These are phyloP conservation scores for Cystobasidium slooffiae DNA, from an alignment of 1,284 basidiomycete genomes.

Conservation along the genomic window DNA sequence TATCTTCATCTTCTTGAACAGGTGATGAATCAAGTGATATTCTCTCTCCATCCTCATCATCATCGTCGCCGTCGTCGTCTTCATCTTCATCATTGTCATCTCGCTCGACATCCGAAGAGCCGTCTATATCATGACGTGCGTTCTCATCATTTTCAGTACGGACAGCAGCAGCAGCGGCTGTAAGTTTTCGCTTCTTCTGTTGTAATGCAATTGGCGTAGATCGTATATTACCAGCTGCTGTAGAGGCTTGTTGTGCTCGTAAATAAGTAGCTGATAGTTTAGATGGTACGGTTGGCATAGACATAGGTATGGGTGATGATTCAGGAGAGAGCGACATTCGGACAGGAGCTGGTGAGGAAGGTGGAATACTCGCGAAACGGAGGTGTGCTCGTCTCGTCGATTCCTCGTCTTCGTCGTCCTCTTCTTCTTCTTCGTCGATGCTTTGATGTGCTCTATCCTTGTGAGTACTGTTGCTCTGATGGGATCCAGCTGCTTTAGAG, in stretches of 20 bases:
- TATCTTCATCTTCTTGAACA: constrained; percentile 3
- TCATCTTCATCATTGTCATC: not conserved
- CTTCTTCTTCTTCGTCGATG: not conserved
- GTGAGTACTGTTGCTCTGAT: too few relatives aligned
- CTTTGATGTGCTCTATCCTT: not conserved
- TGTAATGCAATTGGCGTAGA: not conserved
- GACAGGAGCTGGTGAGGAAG: constrained; percentile 15
- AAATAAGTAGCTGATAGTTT: constrained; percentile 16
- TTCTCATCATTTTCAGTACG: constrained; percentile 17
- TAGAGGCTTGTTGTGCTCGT: constrained; percentile 1
- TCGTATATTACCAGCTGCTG: not conserved
- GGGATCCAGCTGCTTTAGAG: too few relatives aligned
- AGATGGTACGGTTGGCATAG: constrained; percentile 8
- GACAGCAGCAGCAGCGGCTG: not conserved
- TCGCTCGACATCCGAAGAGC: not conserved
- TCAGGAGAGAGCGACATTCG: constrained; percentile 31
- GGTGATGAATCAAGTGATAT: constrained; percentile 30
- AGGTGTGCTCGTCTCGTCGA: not conserved
- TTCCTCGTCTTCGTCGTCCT: constrained; percentile 1
- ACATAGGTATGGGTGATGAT: constrained; percentile 18
- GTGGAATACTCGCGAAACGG: constrained; percentile 18
- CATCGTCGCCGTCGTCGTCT: not conserved
- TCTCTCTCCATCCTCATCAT: constrained; percentile 1
- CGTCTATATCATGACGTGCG: not conserved
- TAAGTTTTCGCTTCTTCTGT: not conserved